phyloP scores from a whole-genome alignment of 2,329 filamentous ascomycete species.

The Pseudocercospora ulei region DNA sequence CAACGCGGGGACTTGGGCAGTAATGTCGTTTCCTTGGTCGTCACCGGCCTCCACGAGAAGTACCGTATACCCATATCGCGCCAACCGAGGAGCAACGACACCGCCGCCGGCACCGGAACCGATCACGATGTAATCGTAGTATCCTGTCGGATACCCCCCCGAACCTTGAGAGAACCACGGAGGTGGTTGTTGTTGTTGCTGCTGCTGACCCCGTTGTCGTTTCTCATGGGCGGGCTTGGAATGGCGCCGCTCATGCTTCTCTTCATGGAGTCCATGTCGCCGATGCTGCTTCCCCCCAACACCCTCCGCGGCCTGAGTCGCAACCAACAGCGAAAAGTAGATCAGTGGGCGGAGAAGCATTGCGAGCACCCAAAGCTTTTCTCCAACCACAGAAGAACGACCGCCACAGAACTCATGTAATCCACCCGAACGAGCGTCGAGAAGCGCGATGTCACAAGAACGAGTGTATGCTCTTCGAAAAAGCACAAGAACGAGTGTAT shows the following conservation, averaged over 20 bases:
- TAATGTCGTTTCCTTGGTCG: conserved; percentile 46
- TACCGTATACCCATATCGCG: conserved; percentile 50
- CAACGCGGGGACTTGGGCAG: conserved; percentile 49
- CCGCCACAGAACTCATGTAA: background rate
- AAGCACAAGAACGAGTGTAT: background rate
- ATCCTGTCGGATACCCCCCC: conserved; percentile 1
- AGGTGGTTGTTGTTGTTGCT: too few relatives aligned
- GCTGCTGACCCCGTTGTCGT: background rate
- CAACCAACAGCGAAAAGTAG: background rate
- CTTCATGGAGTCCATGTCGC: background rate
- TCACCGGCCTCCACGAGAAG: conserved; percentile 54
- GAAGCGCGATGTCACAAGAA: background rate
- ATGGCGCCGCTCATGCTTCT: background rate
- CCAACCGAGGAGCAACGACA: conserved; percentile 50
- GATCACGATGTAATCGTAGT: conserved; percentile 55
- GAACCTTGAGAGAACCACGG: background rate
- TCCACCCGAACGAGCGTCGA: background rate
- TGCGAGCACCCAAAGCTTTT: too few relatives aligned
- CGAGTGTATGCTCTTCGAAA: conserved; percentile 1
- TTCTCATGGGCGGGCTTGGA: background rate
- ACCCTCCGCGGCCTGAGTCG: background rate
- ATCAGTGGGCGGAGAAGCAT: background rate
- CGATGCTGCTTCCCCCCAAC: conserved; percentile 2
- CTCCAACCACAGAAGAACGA: too few relatives aligned
- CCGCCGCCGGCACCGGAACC: conserved; percentile 54